phyloP scores from a whole-genome alignment of 192 early-diverging fungal genomes.

The Backusella sp. region DNA sequence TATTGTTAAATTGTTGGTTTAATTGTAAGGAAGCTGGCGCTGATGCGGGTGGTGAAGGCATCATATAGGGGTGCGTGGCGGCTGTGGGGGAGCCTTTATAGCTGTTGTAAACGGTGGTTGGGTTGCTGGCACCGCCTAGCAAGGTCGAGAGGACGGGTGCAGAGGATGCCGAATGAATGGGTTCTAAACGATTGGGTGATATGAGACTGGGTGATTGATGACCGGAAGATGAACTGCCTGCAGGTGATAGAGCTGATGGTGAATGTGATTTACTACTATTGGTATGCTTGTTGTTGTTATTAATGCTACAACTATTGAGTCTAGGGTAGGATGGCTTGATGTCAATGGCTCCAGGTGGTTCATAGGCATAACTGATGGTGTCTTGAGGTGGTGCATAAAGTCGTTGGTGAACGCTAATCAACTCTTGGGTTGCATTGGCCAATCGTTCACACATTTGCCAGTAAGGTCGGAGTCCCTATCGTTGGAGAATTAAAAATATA shows the following conservation, averaged over 20 bases:
- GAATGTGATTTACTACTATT: background rate
- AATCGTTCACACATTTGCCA: conserved; percentile 33
- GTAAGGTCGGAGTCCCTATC: conserved; percentile 21
- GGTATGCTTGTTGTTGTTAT: background rate
- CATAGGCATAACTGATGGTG: conserved; percentile 1
- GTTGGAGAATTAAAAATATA: background rate
- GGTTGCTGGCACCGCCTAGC: background rate
- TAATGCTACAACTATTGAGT: background rate
- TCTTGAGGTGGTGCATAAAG: conserved; percentile 12
- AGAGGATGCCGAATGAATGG: background rate
- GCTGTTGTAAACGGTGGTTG: background rate
- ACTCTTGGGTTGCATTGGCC: conserved; percentile 23
- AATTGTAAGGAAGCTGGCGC: background rate
- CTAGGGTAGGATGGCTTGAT: background rate
- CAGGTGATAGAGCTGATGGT: background rate
- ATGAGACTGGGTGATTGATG: background rate
- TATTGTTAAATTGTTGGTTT: background rate
- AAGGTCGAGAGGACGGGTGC: background rate
- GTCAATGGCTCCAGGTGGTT: background rate
- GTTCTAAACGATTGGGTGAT: background rate
- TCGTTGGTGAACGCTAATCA: conserved; percentile 17
- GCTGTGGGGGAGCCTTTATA: background rate
- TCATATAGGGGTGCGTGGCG: background rate
- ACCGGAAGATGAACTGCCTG: background rate
- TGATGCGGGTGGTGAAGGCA: background rate